Conservation (phyloP, 345 rosid species). For the Salix brachista region DNA sequence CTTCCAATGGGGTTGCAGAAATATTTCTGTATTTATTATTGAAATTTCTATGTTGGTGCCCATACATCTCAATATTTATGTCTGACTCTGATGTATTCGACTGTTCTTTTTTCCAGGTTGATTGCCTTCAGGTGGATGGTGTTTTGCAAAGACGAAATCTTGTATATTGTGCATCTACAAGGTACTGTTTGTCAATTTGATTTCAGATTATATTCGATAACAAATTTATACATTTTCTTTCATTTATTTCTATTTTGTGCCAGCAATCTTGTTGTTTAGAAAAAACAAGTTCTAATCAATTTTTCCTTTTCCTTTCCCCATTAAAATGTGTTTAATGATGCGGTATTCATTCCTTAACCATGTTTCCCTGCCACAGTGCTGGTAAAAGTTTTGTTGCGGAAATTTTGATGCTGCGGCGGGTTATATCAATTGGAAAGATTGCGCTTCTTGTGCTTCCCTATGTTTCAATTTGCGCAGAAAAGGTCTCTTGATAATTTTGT, state of each 20-base stretch:
- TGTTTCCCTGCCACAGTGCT: constrained; percentile 52
- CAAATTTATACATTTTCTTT: constrained; percentile 3
- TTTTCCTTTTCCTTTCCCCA: background rate
- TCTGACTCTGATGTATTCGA: background rate
- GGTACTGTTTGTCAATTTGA: constrained; percentile 41
- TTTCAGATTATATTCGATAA: constrained; percentile 11
- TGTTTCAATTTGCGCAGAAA: constrained; percentile 91
- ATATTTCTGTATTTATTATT: background rate
- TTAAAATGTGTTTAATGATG: too few relatives aligned
- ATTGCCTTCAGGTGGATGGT: constrained; percentile 96
- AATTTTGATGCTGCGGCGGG: constrained; percentile 88
- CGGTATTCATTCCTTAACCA: constrained; percentile 15
- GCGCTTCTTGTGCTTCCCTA: constrained; percentile 95
- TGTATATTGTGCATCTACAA: constrained; percentile 96
- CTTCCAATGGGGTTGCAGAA: background rate
- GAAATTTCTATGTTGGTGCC: background rate
- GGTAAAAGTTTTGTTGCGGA: constrained; percentile 99
- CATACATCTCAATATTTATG: background rate
- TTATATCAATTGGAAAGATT: constrained; percentile 72
- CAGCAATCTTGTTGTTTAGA: constrained; percentile 4
- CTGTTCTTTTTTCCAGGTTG: constrained; percentile 52
- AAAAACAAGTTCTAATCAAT: background rate
- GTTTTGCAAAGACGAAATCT: constrained; percentile 82
- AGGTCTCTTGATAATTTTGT: constrained; percentile 43
- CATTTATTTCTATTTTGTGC: background rate